Base-by-base conservation (phyloP, 495 filamentous ascomycete genomes). In the Tuber brumale region DNA sequence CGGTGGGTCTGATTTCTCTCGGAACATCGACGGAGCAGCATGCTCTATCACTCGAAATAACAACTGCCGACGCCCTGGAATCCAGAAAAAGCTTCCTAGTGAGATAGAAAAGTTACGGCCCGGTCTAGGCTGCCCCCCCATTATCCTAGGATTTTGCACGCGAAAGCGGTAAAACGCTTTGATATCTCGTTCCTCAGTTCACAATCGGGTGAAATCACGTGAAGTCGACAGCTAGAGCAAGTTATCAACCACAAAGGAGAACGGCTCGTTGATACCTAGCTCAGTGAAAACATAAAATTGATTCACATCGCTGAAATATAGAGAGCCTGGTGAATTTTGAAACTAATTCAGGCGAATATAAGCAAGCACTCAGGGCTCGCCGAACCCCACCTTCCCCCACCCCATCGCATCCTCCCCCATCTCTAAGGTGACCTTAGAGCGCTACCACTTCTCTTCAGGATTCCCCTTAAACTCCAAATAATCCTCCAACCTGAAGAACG, bases 391-490 rank as follows among this genome's bases (percentile, higher is more conserved):
- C 57, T 18, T 66, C 46, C 12, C 7, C 19, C 46, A 6, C 19
- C 46, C 19, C 19, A 23, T 48, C 19, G 19, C 19, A 48, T 7
- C 46, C 18, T 45, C 21, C 46, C 12, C 19, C 46, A 48, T 48
- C 57, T 66, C n/a, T 31, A 27, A 16, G 57, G 27, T 10, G 57
- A 66, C 23, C 9, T 27, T 66, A 6, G 57, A n/a, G 12, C n/a
- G 78, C 61, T 74, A 82, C 81, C 81, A 82, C 74, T 83, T 82
- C 69, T 83, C 80, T 61, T 78, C 82, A 9, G 82, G 82, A 51
- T 83, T 79, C 31, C 69, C 73, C 72, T 82, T 83, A 70, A 83
- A 83, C 72, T 70, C 80, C 31, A 81, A 70, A 71, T 83, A 83
- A 41, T 83, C 82, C 19, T 74, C 71, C 77, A 80, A 74, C 35